Evolutionary conservation across 306 rosid species (phyloP).

Genomic region (Begonia peltatifolia): DNA sequence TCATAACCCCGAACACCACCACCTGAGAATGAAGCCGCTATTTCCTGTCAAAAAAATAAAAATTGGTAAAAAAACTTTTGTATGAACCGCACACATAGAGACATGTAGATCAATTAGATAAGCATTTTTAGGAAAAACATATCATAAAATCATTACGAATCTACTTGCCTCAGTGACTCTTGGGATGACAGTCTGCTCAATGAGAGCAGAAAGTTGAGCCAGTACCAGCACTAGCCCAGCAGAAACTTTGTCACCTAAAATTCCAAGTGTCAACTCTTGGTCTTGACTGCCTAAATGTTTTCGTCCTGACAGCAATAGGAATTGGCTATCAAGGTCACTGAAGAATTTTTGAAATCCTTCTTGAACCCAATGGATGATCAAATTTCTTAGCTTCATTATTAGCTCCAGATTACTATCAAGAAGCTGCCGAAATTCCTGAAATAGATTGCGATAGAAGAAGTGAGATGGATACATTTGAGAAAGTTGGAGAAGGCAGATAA

Average conservation of each 20-base stretch:
- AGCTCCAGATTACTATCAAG: constrained; percentile 48
- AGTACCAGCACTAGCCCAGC: constrained; percentile 75
- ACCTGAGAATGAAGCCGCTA: constrained; percentile 76
- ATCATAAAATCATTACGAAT: neutral
- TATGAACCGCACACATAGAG: no score
- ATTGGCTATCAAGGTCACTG: constrained; percentile 52
- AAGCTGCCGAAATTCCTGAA: constrained; percentile 74
- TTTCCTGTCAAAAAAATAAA: constrained; percentile 43
- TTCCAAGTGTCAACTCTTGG: constrained; percentile 48
- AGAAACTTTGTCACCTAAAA: constrained; percentile 47
- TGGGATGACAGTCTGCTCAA: constrained; percentile 80
- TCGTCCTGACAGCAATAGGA: constrained; percentile 52
- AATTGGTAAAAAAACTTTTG: constrained; percentile 4
- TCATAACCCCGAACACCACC: constrained; percentile 69
- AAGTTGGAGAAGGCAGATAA: constrained; percentile 1
- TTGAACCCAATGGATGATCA: constrained; percentile 67
- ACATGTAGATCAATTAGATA: constrained; percentile 5
- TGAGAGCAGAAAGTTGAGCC: constrained; percentile 72
- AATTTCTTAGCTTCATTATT: constrained; percentile 42
- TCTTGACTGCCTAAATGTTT: constrained; percentile 35
- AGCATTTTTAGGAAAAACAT: constrained; percentile 6
- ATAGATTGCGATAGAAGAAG: neutral
- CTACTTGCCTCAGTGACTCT: constrained; percentile 80
- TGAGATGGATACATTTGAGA: no score
- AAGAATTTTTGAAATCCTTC: constrained; percentile 91